These are phyloP conservation scores for Leccinum boreale DNA, from an alignment of 768 basidiomycete genomes.

Conservation along the genomic window DNA sequence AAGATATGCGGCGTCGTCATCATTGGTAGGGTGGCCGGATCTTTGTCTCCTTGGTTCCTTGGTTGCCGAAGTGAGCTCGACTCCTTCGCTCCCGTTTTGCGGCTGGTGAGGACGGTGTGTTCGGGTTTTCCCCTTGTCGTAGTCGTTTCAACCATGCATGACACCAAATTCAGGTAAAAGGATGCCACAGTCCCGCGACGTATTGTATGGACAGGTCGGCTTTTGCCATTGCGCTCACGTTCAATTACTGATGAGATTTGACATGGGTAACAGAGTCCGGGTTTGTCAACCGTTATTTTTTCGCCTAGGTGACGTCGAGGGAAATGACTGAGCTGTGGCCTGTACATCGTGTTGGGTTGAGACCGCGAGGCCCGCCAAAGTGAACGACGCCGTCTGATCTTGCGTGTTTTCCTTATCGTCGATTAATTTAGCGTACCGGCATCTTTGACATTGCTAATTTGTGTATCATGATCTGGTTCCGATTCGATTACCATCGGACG, in stretches of 20 bases:
- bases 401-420: too few species aligned
- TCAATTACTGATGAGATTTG: neutral
- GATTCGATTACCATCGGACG: too few species aligned
- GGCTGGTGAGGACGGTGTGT: too few species aligned
- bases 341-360: too few species aligned
- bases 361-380: too few species aligned
- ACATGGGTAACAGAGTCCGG: too few species aligned
- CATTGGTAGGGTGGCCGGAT: too few species aligned
- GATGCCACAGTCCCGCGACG: neutral
- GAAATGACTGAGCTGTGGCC: neutral
- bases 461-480: too few species aligned
- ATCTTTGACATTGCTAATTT: too few species aligned
- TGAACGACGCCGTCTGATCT: too few species aligned
- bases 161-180: neutral
- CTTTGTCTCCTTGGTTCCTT: neutral
- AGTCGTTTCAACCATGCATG: neutral
- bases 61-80: neutral
- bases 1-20: too few species aligned
- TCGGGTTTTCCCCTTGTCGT: neutral
- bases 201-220: slow-evolving; percentile 2
- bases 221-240: neutral
- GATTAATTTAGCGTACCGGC: too few species aligned
- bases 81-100: neutral
- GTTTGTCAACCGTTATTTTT: neutral
- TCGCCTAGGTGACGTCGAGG: neutral